Evolutionary conservation across 2,329 filamentous ascomycete species (phyloP).

Genomic region (Ceratocystis ficicola): DNA sequence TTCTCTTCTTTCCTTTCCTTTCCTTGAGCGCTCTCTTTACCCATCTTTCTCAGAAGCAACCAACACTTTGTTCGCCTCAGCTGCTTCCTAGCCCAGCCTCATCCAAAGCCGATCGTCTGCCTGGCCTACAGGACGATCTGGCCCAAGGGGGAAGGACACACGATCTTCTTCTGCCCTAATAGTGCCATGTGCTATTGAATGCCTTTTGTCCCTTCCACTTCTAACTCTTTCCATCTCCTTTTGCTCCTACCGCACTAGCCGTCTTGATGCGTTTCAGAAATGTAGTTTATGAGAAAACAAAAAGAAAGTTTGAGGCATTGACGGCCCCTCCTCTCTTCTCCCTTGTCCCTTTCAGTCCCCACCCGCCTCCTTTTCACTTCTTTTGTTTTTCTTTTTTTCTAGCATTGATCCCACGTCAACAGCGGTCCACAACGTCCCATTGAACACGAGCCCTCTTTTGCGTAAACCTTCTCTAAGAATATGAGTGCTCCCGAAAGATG

Average conservation of each 20-base stretch:
- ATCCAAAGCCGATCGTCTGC: too few species aligned
- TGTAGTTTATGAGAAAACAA: not conserved
- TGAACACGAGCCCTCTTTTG: not conserved
- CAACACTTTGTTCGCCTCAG: too few species aligned
- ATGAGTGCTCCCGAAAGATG: not conserved
- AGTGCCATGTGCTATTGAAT: too few species aligned
- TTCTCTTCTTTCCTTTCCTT: not conserved
- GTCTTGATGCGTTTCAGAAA: not conserved
- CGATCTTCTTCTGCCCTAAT: not conserved
- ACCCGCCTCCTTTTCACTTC: not conserved
- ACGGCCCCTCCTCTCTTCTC: not conserved
- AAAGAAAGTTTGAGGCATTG: conserved; percentile 5
- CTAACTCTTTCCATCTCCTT: not conserved
- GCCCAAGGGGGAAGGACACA: too few species aligned
- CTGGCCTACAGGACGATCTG: too few species aligned
- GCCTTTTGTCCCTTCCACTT: too few species aligned
- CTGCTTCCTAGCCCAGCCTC: too few species aligned
- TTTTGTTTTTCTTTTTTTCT: not conserved
- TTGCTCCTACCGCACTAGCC: not conserved
- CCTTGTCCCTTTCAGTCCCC: not conserved
- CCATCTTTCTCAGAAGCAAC: too few species aligned
- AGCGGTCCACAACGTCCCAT: not conserved
- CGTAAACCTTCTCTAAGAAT: not conserved
- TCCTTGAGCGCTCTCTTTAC: not conserved
- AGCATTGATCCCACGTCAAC: not conserved